Evolutionary conservation across 176 grass and related monocot genomes (phyloP).

Genomic region (Aegilops tauschii): DNA sequence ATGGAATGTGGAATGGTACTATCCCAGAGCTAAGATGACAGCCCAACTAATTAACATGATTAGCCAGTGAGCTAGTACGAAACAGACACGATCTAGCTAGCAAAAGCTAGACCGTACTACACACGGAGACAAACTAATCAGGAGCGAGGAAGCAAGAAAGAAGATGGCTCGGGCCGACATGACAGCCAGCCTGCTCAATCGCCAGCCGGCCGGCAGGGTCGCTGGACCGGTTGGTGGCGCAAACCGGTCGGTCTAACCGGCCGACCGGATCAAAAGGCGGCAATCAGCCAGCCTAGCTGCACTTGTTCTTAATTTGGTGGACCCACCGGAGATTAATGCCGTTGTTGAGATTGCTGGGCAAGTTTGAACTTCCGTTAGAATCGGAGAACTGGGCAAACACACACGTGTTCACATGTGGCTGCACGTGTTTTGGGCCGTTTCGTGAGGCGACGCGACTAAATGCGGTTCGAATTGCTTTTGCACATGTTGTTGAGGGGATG

Average conservation of each 20-base stretch:
- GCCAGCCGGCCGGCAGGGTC: slow-evolving; percentile 2
- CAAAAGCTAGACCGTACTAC: not conserved
- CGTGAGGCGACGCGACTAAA: no score
- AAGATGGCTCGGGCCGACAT: not conserved
- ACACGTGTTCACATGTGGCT: not conserved
- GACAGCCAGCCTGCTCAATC: not conserved
- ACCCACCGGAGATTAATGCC: not conserved
- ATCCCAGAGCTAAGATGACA: not conserved
- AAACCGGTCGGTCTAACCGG: not conserved
- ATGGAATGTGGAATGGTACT: not conserved
- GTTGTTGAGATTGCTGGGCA: not conserved
- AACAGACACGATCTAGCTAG: not conserved
- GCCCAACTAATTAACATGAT: not conserved
- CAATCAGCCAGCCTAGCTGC: not conserved
- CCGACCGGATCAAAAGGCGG: not conserved
- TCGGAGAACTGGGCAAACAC: not conserved
- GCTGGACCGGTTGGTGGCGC: not conserved
- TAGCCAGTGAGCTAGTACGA: not conserved
- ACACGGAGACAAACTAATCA: not conserved
- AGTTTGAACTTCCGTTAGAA: not conserved
- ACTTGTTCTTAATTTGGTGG: not conserved
- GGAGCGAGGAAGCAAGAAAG: not conserved
- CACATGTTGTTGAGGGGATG: no score
- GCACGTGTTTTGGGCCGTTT: not conserved
- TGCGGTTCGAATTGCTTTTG: no score